Percentiles rank a stretch among this genome's conserved stretches.
phyloP scores from a whole-genome alignment of 2,329 filamentous ascomycete genomes.

The Beauveria bassiana region DNA sequence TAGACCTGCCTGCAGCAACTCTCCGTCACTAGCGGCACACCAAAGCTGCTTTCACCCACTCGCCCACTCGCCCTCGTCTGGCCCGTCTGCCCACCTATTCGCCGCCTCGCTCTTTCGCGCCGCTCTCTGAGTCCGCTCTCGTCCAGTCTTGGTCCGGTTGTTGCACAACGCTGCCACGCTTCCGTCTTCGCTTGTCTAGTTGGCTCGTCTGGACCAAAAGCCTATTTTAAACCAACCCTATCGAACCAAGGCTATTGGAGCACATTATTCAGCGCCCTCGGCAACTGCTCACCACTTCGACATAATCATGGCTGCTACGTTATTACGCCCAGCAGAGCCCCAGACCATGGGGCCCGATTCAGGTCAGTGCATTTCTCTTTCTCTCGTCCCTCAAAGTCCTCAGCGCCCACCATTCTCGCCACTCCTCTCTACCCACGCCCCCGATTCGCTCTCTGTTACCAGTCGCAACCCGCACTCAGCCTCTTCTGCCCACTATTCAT shows the following conservation, averaged over 20 bases:
- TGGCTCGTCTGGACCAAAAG: background rate
- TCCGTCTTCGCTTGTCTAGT: background rate
- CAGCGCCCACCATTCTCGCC: constrained; percentile 1
- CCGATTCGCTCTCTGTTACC: background rate
- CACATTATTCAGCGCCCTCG: background rate
- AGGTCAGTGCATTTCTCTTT: constrained; percentile 7
- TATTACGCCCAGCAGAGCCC: constrained; percentile 3
- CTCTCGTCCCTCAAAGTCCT: background rate
- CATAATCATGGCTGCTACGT: background rate
- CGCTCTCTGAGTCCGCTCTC: constrained; percentile 1
- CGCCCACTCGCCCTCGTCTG: background rate
- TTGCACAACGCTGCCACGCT: background rate
- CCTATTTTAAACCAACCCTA: background rate
- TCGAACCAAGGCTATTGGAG: too few species aligned
- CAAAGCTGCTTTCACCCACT: background rate
- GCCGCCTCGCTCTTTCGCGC: constrained; percentile 10
- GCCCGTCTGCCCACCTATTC: background rate
- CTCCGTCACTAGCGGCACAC: constrained; percentile 3
- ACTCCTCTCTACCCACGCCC: constrained; percentile 4
- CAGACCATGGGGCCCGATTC: constrained; percentile 4
- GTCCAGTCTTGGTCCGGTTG: background rate
- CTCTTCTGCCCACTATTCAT: constrained; percentile 8
- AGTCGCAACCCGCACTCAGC: background rate
- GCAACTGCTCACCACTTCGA: background rate
- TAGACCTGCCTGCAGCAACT: constrained; percentile 4